Conservation (phyloP, 2,329 filamentous ascomycete species). For the Aspergillus chevalieri region DNA sequence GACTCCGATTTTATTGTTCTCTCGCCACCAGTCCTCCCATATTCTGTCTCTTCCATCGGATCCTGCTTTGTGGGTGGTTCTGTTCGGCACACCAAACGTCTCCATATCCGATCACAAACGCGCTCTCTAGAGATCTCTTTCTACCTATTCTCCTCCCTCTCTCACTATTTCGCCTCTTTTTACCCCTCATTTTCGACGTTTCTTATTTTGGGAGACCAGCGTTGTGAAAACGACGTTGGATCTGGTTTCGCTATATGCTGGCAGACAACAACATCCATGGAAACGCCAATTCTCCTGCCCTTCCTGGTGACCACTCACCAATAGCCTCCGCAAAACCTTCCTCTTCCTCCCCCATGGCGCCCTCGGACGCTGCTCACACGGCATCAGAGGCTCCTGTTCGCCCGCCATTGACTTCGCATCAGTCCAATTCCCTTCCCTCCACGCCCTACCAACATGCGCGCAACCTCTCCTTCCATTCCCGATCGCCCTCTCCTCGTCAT, state of each 20-base stretch:
- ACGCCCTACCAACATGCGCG: slow-evolving; percentile 86
- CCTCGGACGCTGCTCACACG: slow-evolving; percentile 23
- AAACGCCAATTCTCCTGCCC: slow-evolving; percentile 34
- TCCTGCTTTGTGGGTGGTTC: neutral
- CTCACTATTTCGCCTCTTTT: neutral
- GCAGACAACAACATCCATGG: slow-evolving; percentile 32
- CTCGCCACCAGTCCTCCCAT: neutral
- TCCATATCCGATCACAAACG: neutral
- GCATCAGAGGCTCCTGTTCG: slow-evolving; percentile 36
- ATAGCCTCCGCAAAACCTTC: slow-evolving; percentile 35
- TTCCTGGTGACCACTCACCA: slow-evolving; percentile 37
- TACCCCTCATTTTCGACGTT: slow-evolving; percentile 1
- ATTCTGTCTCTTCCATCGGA: neutral
- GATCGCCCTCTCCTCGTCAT: slow-evolving; percentile 71
- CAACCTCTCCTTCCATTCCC: slow-evolving; percentile 72
- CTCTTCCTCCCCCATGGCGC: slow-evolving; percentile 32
- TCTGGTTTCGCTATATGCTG: slow-evolving; percentile 33
- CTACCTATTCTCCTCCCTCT: neutral
- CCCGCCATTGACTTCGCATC: slow-evolving; percentile 51
- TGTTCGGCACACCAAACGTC: neutral
- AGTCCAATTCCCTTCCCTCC: slow-evolving; percentile 87
- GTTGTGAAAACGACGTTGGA: slow-evolving; percentile 26
- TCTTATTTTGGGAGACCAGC: slow-evolving; percentile 17
- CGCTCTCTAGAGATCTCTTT: neutral
- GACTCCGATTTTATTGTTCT: neutral